A percentile compares a stretch with the other conserved stretches of the same genome.
Conservation (phyloP, 352 stramenopile genomes). For the Phytophthora cactorum region DNA sequence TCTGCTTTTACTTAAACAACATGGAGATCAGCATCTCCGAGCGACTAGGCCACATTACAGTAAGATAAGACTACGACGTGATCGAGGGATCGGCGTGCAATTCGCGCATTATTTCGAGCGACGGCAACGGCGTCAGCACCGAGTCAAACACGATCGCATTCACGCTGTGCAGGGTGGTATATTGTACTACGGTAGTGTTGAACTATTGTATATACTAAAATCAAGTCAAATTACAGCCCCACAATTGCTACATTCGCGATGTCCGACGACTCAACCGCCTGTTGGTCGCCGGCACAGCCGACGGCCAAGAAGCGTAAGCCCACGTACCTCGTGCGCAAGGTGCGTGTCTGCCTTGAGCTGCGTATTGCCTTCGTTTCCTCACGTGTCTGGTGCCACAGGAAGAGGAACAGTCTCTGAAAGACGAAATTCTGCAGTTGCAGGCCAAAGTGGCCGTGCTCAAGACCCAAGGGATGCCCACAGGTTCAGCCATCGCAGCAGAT, state of each 20-base stretch:
- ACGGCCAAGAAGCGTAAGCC: conserved; percentile 33
- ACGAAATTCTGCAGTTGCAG: conserved; percentile 17
- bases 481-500: not conserved
- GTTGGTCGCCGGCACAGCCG: not conserved
- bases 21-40: conserved; percentile 58
- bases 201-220: too few species aligned
- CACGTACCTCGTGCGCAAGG: conserved; percentile 35
- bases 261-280: not conserved
- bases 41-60: conserved; percentile 19
- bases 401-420: conserved; percentile 9
- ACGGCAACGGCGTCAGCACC: conserved; percentile 19
- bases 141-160: conserved; percentile 39
- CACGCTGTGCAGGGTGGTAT: not conserved
- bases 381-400: not conserved
- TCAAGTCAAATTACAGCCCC: too few species aligned
- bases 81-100: conserved; percentile 31
- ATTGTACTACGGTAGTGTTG: too few species aligned
- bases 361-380: not conserved
- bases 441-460: conserved; percentile 14
- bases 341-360: not conserved
- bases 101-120: conserved; percentile 34
- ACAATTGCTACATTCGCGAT: not conserved
- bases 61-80: conserved; percentile 32
- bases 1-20: conserved; percentile 46
- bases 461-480: conserved; percentile 10